Conservation (phyloP, 495 filamentous ascomycete genomes). For the Thozetella sp. region DNA sequence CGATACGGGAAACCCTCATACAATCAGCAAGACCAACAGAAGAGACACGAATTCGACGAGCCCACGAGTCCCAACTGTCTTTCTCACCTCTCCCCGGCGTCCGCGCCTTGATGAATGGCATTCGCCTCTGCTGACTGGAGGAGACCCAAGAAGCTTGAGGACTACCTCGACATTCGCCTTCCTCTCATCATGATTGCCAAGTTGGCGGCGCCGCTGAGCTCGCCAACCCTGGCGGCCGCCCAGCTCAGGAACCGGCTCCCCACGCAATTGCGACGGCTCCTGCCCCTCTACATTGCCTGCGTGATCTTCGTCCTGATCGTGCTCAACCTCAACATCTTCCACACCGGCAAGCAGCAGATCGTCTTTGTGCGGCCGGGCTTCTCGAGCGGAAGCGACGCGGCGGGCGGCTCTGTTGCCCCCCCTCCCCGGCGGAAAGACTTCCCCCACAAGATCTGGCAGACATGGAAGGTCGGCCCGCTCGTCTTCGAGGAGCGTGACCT, state of each 20-base stretch:
- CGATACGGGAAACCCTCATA: no score
- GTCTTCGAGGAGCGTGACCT: constrained; percentile 58
- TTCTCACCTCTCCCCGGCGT: background rate
- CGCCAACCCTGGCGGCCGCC: constrained; percentile 34
- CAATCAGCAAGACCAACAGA: no score
- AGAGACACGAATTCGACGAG: background rate
- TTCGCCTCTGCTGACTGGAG: constrained; percentile 10
- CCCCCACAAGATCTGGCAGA: constrained; percentile 61
- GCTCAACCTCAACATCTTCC: constrained; percentile 42
- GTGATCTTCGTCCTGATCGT: constrained; percentile 38
- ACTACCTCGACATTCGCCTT: background rate
- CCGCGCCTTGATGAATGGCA: constrained; percentile 4
- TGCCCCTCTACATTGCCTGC: constrained; percentile 31
- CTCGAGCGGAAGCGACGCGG: background rate
- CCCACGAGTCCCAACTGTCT: background rate
- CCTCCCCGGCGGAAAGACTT: constrained; percentile 21
- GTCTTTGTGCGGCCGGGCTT: constrained; percentile 6
- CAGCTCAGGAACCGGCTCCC: constrained; percentile 37
- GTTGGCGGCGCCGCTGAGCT: constrained; percentile 32
- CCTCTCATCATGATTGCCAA: constrained; percentile 34
- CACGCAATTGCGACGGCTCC: constrained; percentile 31
- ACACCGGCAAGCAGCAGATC: constrained; percentile 16
- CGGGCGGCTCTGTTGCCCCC: background rate
- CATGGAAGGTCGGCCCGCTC: constrained; percentile 65
- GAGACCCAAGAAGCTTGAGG: background rate